Evolutionary conservation across 805 yeast genomes (phyloP), one percentile per base, ranked within the genome.

Genomic region (Brettanomyces bruxellensis): DNA sequence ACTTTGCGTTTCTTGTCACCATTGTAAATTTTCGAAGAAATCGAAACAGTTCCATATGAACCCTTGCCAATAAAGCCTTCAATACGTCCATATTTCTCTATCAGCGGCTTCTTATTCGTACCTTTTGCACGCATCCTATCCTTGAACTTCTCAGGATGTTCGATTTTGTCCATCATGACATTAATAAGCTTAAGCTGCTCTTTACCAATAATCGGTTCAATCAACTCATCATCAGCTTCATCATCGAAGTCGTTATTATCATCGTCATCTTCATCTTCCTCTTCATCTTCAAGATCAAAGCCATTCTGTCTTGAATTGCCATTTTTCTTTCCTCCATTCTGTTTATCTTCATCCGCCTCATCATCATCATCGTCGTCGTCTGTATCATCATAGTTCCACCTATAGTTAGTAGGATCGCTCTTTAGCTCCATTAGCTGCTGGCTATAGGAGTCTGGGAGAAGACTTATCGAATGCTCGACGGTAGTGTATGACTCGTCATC

Each of bases 1-100:
- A 63, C 61, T 48, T 73, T 75, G 25, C 68, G 51, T 45, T 66
- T 63, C 40, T 66, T 61, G 46, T 69, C 67, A 22, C 54, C 51
- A 3, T 73, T 67, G 47, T 71, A 72, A 5, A 61, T 55, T 54
- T 74, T 75, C 2, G 62, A 58, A 4, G 74, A 58, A 40, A 72
- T 62, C 44, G 70, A 69, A 46, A 72, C 73, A 1, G 71, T 64
- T n/a, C 77, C 77, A 49, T 70, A 72, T 2, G 75, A 66, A 2
- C 76, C 77, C 41, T 63, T 68, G 37, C 77, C 77, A 40, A 72
- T 61, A 38, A 77, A 62, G 7, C 80, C 80, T 46, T 70, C 65
- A 24, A 73, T 66, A 46, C 66, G 70, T 30, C 83, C 83, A 52
- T 76, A 78, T 52, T 71, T 76, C 28, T 67, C 67, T 6, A 63